A percentile compares a stretch with the other conserved stretches of the same genome.
phyloP scores from a whole-genome alignment of 345 rosid genomes.

The Rhodamnia argentea region DNA sequence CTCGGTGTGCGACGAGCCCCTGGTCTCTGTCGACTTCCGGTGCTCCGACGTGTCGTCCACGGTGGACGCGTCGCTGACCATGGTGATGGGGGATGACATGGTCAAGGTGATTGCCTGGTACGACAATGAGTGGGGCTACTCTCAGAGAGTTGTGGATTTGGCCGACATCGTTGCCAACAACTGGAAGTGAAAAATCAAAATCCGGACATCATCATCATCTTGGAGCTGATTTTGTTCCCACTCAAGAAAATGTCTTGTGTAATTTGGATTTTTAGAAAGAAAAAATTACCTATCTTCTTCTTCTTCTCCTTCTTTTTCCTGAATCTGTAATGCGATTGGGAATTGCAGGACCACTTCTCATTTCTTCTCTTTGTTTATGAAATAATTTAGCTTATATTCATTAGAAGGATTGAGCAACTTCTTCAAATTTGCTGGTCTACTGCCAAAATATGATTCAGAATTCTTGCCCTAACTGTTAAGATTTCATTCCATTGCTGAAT shows the following conservation, averaged over 20 bases:
- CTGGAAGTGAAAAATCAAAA: conserved; percentile 46
- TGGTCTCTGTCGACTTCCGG: conserved; percentile 88
- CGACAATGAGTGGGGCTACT: conserved; percentile 98
- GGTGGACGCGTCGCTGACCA: conserved; percentile 78
- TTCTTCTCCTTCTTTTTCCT: not conserved
- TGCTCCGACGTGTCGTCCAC: conserved; percentile 84
- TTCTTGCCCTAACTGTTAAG: not conserved
- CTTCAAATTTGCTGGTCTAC: not conserved
- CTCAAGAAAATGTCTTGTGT: not conserved
- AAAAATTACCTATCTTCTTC: not conserved
- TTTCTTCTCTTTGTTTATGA: conserved; percentile 6
- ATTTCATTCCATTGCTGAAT: not conserved
- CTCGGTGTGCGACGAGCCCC: conserved; percentile 88
- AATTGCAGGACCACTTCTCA: conserved; percentile 1
- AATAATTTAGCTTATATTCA: not conserved
- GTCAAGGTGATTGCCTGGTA: conserved; percentile 98
- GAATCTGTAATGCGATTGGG: conserved; percentile 8
- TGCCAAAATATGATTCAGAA: not conserved
- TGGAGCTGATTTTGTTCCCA: not conserved
- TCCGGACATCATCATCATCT: not conserved
- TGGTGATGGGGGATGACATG: conserved; percentile 99
- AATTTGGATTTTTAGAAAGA: not conserved
- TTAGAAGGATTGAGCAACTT: not conserved
- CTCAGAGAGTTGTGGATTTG: conserved; percentile 95
- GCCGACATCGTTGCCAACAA: conserved; percentile 84